These are phyloP conservation scores for Lasiosphaeria hispida DNA, from an alignment of 495 filamentous ascomycete species.

Conservation along the genomic window DNA sequence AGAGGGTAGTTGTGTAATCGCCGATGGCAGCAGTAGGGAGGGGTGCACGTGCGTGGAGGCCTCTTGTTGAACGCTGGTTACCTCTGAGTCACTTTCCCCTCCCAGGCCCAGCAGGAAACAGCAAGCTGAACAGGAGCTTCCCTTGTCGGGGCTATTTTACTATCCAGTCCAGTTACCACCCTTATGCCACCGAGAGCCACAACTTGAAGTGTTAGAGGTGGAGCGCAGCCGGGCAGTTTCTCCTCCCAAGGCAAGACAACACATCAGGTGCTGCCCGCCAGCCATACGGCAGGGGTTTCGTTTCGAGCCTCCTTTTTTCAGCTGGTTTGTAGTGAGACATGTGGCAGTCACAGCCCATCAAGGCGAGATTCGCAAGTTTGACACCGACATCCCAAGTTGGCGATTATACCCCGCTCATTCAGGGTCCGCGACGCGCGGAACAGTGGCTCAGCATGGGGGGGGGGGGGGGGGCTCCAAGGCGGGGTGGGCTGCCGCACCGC, in stretches of 20 bases:
- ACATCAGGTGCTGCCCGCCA: neutral
- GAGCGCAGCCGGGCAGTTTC: neutral
- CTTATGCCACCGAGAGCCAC: neutral
- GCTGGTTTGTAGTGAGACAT: constrained; percentile 1
- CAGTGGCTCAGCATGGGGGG: constrained; percentile 5
- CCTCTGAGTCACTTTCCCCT: too few relatives aligned
- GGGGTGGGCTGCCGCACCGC: neutral
- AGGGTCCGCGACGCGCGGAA: constrained; percentile 1
- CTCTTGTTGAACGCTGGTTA: too few relatives aligned
- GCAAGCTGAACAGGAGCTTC: too few relatives aligned
- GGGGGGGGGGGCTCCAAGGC: neutral
- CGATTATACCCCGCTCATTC: too few relatives aligned
- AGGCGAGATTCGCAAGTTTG: neutral
- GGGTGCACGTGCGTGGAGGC: too few relatives aligned
- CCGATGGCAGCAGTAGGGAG: too few relatives aligned
- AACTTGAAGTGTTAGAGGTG: neutral
- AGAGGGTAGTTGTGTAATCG: too few relatives aligned
- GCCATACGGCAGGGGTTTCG: neutral
- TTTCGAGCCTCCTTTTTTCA: neutral
- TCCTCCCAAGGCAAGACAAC: constrained; percentile 1
- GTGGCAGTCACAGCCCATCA: neutral
- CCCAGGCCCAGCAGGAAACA: too few relatives aligned
- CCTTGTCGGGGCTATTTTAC: too few relatives aligned
- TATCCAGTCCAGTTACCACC: neutral
- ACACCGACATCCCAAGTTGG: neutral